Base-by-base conservation (phyloP, 495 filamentous ascomycete species). In the Penicillium desertorum region DNA sequence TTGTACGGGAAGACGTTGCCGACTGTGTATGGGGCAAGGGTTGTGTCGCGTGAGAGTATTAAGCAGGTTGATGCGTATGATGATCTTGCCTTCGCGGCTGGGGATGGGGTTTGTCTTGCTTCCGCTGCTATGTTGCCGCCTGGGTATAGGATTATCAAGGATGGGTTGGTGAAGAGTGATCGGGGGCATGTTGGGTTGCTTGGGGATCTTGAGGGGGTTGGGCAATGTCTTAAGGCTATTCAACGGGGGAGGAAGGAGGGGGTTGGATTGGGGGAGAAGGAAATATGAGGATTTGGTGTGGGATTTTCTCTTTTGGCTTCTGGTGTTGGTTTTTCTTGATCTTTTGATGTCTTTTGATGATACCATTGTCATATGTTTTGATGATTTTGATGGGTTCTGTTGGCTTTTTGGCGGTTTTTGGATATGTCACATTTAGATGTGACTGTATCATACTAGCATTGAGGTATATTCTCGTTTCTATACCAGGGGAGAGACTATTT, bases 61-160 rank as follows among this genome's bases (percentile, higher is more conserved):
- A 84, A 85, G 51, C 82, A 83, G 37, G 71, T 82, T 1, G 90
- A 95, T 72, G 86, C 87, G 3, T 98, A 96, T 65, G 93, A 96
- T 59, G 86, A 96, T 56, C 76, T 96, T 3, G 83, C 89, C 0
- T 97, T 97, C 71, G 88, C 86, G 0, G 86, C 84, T 36, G 93
- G 93, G 0, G 93, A 98, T 69, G 93, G 93, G 0, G 93, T 98
- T 0, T 91, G 91, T 65, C 77, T 98, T 16, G 91, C 93, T 0
- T 79, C 79, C 41, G 89, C 92, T 53, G 89, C 92, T 0, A 94
- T 95, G 92, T 67, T 95, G 58, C 92, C 93, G 1, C 71, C 77
- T 6, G 92, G 92, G 0, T 98, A 97, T 67, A 80, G 78, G 50
- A 73, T 86, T 51, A 88, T 84, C 2, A 81, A 76, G 56, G 84